Percentiles rank a stretch among this genome's conserved stretches.
These are phyloP conservation scores for Myxozyma geophila DNA, from an alignment of 805 yeast genomes.

Conservation along the genomic window DNA sequence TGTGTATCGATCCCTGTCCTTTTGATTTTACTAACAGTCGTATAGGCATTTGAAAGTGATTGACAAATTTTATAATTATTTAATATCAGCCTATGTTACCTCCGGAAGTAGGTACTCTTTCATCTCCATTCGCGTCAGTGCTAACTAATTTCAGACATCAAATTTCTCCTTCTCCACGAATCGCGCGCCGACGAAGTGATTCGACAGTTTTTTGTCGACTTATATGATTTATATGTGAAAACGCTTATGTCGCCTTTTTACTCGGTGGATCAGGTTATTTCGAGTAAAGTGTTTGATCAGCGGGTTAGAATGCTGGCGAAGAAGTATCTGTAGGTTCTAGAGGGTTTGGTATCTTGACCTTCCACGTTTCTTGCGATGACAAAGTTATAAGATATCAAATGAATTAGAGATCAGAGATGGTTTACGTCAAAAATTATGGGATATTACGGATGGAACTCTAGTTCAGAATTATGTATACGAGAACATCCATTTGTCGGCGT, in stretches of 20 bases:
- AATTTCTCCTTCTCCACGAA: conserved; percentile 74
- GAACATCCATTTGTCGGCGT: no score
- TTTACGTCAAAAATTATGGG: neutral
- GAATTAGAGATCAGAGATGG: neutral
- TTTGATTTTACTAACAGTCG: neutral
- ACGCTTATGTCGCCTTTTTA: conserved; percentile 87
- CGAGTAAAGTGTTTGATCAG: conserved; percentile 73
- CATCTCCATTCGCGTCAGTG: neutral
- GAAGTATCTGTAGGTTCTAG: conserved; percentile 62
- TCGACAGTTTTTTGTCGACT: conserved; percentile 79
- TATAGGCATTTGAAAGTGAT: conserved; percentile 66
- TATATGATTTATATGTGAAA: conserved; percentile 87
- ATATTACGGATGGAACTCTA: no score
- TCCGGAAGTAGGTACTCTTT: conserved; percentile 61
- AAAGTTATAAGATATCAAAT: no score
- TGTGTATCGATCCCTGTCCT: neutral
- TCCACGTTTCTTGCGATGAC: no score
- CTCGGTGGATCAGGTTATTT: conserved; percentile 71
- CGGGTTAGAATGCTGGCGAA: conserved; percentile 72
- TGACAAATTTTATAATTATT: conserved; percentile 83
- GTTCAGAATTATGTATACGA: no score
- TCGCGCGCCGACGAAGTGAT: conserved; percentile 70
- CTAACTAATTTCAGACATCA: conserved; percentile 52
- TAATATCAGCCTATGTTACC: conserved; percentile 83
- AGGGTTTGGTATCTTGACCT: no score